phyloP scores from a whole-genome alignment of 192 early-diverging fungal species.

The Coemansia sp. region DNA sequence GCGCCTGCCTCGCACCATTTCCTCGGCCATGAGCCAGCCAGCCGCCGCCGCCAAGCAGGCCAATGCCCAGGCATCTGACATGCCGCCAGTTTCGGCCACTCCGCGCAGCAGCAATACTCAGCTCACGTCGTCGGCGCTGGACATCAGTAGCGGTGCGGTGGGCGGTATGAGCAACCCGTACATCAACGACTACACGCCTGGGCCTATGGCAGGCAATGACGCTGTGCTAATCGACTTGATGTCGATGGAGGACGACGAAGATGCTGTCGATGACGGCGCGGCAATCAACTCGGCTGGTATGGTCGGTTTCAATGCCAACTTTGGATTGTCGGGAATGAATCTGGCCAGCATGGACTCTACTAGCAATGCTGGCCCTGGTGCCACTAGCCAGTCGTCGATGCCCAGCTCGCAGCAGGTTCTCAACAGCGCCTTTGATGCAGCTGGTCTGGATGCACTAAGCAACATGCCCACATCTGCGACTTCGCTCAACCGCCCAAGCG shows the following conservation, averaged over 20 bases:
- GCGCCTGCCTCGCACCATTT: conserved; percentile 41
- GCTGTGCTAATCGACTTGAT: conserved; percentile 54
- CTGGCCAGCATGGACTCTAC: conserved; percentile 27
- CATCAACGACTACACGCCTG: conserved; percentile 43
- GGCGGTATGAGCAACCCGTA: conserved; percentile 54
- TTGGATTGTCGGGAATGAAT: conserved; percentile 49
- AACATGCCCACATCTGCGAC: conserved; percentile 27
- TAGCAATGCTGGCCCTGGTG: neutral
- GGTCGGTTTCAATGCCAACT: conserved; percentile 56
- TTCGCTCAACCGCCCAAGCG: conserved; percentile 14
- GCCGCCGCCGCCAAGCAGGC: conserved; percentile 7
- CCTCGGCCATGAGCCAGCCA: conserved; percentile 18
- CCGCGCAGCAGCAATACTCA: conserved; percentile 34
- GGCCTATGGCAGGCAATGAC: conserved; percentile 36
- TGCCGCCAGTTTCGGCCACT: conserved; percentile 7
- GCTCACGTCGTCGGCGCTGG: conserved; percentile 41
- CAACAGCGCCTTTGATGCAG: conserved; percentile 53
- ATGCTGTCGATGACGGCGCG: conserved; percentile 17
- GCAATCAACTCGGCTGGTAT: conserved; percentile 48
- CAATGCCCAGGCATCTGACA: neutral
- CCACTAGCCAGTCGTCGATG: neutral
- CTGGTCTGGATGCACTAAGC: conserved; percentile 50
- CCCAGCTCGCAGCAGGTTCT: conserved; percentile 44
- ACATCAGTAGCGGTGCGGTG: conserved; percentile 20
- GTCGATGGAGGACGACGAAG: conserved; percentile 55